phyloP scores from a whole-genome alignment of 306 rosid genomes.

The Pyrus communis region DNA sequence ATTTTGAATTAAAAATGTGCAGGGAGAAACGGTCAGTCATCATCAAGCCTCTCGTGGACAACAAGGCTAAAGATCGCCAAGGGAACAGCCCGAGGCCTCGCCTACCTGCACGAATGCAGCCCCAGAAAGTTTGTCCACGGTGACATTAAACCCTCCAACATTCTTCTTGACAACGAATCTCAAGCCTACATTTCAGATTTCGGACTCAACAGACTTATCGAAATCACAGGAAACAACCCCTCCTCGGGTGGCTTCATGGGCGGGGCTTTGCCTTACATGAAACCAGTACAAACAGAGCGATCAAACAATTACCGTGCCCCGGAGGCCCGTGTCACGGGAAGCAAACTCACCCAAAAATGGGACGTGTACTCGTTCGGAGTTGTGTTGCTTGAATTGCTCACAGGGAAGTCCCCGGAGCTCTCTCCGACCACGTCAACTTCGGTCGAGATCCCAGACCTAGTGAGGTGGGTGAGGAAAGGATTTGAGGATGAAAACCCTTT shows the following conservation, averaged over 20 bases:
- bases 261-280: constrained; percentile 74
- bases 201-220: constrained; percentile 71
- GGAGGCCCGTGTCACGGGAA: constrained; percentile 60
- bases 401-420: constrained; percentile 88
- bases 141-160: constrained; percentile 89
- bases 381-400: constrained; percentile 72
- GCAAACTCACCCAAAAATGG: constrained; percentile 85
- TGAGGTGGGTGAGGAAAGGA: constrained; percentile 88
- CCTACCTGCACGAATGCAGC: constrained; percentile 96
- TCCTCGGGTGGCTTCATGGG: constrained; percentile 92
- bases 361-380: constrained; percentile 89
- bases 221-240: constrained; percentile 85
- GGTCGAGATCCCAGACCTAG: constrained; percentile 64
- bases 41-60: constrained; percentile 72
- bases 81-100: constrained; percentile 90
- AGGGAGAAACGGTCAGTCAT: constrained; percentile 81
- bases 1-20: not conserved
- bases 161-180: constrained; percentile 73
- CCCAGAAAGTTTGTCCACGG: constrained; percentile 96
- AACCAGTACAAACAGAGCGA: constrained; percentile 60
- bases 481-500: constrained; percentile 84
- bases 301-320: constrained; percentile 77
- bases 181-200: constrained; percentile 79
- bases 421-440: constrained; percentile 90
- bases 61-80: constrained; percentile 62